Evolutionary conservation across 108 stramenopile genomes (phyloP).

Genomic region (Halocafeteria seosinensis): DNA sequence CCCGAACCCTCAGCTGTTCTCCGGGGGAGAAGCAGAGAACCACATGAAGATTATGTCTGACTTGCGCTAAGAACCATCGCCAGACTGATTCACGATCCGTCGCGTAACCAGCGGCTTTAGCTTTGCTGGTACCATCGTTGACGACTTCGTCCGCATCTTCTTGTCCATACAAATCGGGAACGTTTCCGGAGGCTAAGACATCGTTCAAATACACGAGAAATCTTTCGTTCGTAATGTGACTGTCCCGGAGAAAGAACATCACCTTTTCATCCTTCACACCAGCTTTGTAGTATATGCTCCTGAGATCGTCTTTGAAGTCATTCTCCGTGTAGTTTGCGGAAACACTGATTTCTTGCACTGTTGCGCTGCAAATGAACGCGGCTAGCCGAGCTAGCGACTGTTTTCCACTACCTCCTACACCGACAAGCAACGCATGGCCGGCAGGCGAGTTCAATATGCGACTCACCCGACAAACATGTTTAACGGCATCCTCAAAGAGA

Average conservation of each 20-base stretch:
- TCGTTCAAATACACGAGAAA: constrained; percentile 40
- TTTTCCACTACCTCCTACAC: constrained; percentile 58
- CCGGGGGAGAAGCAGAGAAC: constrained; percentile 40
- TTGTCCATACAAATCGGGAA: constrained; percentile 27
- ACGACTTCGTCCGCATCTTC: constrained; percentile 35
- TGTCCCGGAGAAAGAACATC: constrained; percentile 38
- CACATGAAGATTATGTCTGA: constrained; percentile 32
- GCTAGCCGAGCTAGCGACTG: constrained; percentile 46
- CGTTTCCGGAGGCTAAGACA: constrained; percentile 23
- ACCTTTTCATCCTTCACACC: constrained; percentile 19
- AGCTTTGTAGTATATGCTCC: constrained; percentile 24
- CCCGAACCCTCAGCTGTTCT: constrained; percentile 14
- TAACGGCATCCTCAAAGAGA: constrained; percentile 50
- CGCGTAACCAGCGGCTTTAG: constrained; percentile 24
- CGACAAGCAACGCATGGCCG: constrained; percentile 52
- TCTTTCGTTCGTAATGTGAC: constrained; percentile 38
- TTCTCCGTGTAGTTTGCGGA: constrained; percentile 23
- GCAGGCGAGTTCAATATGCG: constrained; percentile 43
- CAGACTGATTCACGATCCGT: constrained; percentile 25
- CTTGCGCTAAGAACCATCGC: constrained; percentile 26
- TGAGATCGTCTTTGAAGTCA: constrained; percentile 37
- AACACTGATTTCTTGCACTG: constrained; percentile 23
- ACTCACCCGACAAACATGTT: constrained; percentile 46
- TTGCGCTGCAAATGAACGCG: constrained; percentile 25
- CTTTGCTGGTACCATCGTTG: constrained; percentile 8